Evolutionary conservation across 345 rosid genomes (phyloP).

Genomic region (Euphorbia tirucalli): DNA sequence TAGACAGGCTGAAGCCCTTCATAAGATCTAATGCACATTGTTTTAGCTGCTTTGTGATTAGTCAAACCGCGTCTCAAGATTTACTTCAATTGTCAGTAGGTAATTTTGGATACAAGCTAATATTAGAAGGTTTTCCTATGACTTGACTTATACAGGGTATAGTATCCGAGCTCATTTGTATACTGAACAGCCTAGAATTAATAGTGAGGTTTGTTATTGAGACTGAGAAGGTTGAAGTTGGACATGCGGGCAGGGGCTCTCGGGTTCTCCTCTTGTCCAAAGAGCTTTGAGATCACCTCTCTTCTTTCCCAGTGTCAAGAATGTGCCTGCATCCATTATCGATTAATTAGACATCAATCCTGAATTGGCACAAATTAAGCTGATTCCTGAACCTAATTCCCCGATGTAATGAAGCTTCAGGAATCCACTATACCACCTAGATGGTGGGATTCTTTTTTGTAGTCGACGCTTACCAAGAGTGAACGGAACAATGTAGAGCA

Average conservation of each 20-base stretch:
- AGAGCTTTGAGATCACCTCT: constrained; percentile 80
- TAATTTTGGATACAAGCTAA: background rate
- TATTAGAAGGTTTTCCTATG: background rate
- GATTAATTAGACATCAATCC: background rate
- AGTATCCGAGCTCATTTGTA: background rate
- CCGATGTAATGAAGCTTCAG: no score
- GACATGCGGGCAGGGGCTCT: constrained; percentile 67
- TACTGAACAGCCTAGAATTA: constrained; percentile 3
- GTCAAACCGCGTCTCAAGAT: background rate
- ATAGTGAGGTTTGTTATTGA: background rate
- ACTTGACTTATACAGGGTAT: constrained; percentile 2
- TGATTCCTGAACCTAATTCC: background rate
- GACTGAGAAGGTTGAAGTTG: constrained; percentile 36
- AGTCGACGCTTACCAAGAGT: constrained; percentile 22
- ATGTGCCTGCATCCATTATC: constrained; percentile 52
- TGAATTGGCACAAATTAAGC: background rate
- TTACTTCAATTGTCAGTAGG: background rate
- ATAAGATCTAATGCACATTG: background rate
- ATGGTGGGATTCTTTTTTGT: background rate
- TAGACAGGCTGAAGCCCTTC: no score
- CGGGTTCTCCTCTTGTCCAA: constrained; percentile 85
- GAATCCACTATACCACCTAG: no score
- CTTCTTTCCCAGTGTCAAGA: constrained; percentile 64
- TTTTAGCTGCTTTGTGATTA: background rate
- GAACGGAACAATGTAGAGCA: constrained; percentile 38